These are phyloP conservation scores for Xylaria telfairii DNA, from an alignment of 495 filamentous ascomycete species.

Conservation along the genomic window DNA sequence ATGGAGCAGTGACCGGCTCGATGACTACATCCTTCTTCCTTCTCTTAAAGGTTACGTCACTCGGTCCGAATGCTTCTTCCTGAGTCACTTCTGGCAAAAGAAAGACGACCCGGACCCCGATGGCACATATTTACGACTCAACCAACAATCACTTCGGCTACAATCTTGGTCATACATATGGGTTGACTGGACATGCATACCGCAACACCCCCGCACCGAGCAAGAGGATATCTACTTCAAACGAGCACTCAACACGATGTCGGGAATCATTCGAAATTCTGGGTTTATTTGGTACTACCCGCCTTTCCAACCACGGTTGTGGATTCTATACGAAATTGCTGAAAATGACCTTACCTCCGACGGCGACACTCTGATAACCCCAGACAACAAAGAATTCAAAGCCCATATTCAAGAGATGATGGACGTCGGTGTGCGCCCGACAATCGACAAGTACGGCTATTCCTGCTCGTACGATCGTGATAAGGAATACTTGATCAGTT, in stretches of 20 bases:
- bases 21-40: slow-evolving; percentile 4
- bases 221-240: neutral
- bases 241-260: neutral
- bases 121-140: neutral
- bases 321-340: slow-evolving; percentile 7
- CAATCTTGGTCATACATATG: neutral
- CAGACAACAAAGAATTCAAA: neutral
- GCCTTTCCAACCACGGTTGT: slow-evolving; percentile 2
- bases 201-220: neutral
- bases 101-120: slow-evolving; percentile 8
- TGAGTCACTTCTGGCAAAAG: slow-evolving; percentile 2
- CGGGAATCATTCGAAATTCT: slow-evolving; percentile 3
- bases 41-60: neutral
- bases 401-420: neutral
- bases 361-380: neutral
- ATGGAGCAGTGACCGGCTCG: slow-evolving; percentile 6
- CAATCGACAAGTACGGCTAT: slow-evolving; percentile 6
- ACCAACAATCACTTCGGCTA: neutral
- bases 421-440: neutral
- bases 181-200: slow-evolving; percentile 10
- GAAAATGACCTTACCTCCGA: neutral
- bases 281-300: slow-evolving; percentile 7
- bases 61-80: neutral
- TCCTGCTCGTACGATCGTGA: neutral
- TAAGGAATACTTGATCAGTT: neutral